Conservation (phyloP, 2,329 filamentous ascomycete species). For the Fusarium nematophilum region DNA sequence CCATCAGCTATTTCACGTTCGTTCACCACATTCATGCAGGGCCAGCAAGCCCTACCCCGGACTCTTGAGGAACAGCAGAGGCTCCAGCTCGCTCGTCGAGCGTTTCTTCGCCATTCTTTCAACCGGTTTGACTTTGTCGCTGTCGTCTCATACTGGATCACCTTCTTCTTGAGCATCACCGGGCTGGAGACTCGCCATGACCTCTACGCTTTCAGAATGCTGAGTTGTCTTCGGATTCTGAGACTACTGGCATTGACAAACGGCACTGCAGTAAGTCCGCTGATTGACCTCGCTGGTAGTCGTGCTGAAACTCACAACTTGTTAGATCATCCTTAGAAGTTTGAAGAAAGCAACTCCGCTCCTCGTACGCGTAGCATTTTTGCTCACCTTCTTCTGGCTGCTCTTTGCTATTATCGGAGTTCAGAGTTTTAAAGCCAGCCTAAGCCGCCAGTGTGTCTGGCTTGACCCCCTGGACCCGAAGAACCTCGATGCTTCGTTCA, state of each 20-base stretch:
- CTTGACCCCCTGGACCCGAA: constrained; percentile 70
- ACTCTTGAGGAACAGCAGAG: constrained; percentile 83
- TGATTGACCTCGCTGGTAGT: background rate
- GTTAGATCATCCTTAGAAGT: constrained; percentile 89
- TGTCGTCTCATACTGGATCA: constrained; percentile 94
- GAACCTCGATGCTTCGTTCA: constrained; percentile 67
- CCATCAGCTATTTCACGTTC: constrained; percentile 78
- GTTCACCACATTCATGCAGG: constrained; percentile 82
- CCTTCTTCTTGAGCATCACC: constrained; percentile 78
- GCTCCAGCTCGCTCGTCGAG: constrained; percentile 86
- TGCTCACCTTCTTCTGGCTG: constrained; percentile 98
- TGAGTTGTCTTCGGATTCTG: constrained; percentile 93
- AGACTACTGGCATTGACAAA: constrained; percentile 91
- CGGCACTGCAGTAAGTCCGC: constrained; percentile 81
- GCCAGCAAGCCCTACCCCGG: constrained; percentile 65
- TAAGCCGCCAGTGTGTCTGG: constrained; percentile 83
- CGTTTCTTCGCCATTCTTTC: constrained; percentile 94
- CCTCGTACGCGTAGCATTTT: constrained; percentile 90
- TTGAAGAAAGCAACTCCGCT: constrained; percentile 94
- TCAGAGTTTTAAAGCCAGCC: constrained; percentile 91
- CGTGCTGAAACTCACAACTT: constrained; percentile 18
- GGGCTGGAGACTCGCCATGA: constrained; percentile 77
- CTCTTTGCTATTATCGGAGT: constrained; percentile 96
- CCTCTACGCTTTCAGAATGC: constrained; percentile 93
- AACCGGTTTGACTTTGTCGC: constrained; percentile 96